Base-by-base conservation (phyloP, 352 stramenopile species). In the Phytophthora pistaciae region DNA sequence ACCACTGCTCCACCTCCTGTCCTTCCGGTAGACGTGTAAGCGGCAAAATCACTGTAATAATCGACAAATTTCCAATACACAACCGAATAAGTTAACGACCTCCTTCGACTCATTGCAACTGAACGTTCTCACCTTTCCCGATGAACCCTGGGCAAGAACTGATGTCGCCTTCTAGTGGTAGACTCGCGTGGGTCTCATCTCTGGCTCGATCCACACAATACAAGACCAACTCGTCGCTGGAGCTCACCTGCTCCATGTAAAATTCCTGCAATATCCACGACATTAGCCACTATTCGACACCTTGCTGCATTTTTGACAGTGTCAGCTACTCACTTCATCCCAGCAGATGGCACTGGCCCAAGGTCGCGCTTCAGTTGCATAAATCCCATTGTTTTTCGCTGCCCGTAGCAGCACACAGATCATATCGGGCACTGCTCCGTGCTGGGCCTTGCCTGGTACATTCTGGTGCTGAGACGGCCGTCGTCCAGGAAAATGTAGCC, bases 1-100 rank as follows among this genome's bases (percentile, higher is more conserved):
- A 96, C 90, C 88, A 96, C 36, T 95, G 90, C 69, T 95, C 88
- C 33, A 96, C 80, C 52, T 91, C 87, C 63, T 96, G 85, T n/a
- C 78, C 79, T 70, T 93, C 81, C 13, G 85, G 82, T 1, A 96
- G 78, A 0, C 88, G 80, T 4, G 77, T 66, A 9, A 96, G 74
- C 11, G 88, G 88, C 18, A 96, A 80, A 14, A 25, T 75, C 23
- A 75, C 70, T 74, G 40, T n/a, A 21, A 46, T n/a, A 11, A 53
- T 53, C 46, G 11, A 27, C 21, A 57, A 53, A 53, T 40, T 48
- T 23, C 18, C 40, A 20, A 54, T 31, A 56, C 23, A 49, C 16
- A 42, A 50, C n/a, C 42, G 18, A 50, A 11, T 25, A 2, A 9
- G 42, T 23, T 23, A 50, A 20, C 14, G 18, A 36, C 31, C 9